These are phyloP conservation scores for Lantana camara DNA, from an alignment of 257 asterid genomes.

Conservation along the genomic window DNA sequence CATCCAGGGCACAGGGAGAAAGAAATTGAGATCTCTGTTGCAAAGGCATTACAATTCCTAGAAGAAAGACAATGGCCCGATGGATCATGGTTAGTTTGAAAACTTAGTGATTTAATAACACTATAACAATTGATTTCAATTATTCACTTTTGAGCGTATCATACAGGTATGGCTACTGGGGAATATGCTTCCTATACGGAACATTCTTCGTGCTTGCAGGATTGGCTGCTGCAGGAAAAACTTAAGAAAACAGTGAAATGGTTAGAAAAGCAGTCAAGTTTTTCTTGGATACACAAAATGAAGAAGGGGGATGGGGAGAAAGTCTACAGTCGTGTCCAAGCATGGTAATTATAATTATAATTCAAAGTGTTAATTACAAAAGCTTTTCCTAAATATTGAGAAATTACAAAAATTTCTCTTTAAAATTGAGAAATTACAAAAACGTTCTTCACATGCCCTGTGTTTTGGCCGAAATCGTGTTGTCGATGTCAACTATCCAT, in stretches of 20 bases:
- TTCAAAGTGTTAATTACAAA: no score
- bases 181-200: conserved; percentile 74
- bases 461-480: no score
- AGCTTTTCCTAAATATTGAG: no score
- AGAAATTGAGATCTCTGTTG: conserved; percentile 59
- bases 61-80: conserved; percentile 63
- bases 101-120: neutral
- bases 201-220: conserved; percentile 64
- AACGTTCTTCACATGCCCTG: no score
- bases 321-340: conserved; percentile 73
- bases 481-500: no score
- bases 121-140: no score
- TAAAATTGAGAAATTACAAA: no score
- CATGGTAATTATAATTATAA: conserved; percentile 46
- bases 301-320: conserved; percentile 96
- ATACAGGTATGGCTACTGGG: conserved; percentile 58
- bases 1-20: conserved; percentile 69
- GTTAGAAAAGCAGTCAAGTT: conserved; percentile 59
- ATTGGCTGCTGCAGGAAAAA: conserved; percentile 54
- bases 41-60: conserved; percentile 47
- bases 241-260: conserved; percentile 52
- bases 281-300: conserved; percentile 57
- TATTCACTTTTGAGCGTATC: no score
- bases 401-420: no score
- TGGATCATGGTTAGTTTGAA: conserved; percentile 67